phyloP scores from a whole-genome alignment of 2,329 filamentous ascomycete genomes.

The Colletotrichum caudatum region DNA sequence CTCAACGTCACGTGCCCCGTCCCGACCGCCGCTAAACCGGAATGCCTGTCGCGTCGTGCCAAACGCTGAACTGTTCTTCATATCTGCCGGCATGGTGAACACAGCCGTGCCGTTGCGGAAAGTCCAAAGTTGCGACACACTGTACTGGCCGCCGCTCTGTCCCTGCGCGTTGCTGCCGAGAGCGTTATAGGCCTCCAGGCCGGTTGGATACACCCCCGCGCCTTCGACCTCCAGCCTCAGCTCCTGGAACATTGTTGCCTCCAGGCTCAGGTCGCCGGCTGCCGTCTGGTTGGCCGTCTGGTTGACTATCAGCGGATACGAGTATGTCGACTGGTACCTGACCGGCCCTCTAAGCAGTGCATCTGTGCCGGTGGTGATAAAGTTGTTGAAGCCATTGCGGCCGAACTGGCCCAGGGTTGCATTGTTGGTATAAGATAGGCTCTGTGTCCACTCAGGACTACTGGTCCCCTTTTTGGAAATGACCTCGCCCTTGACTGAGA shows the following conservation, averaged over 20 bases:
- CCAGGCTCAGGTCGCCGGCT: conserved; percentile 60
- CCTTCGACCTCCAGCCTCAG: conserved; percentile 54
- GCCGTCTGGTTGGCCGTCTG: conserved; percentile 59
- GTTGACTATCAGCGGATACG: conserved; percentile 72
- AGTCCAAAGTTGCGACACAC: conserved; percentile 57
- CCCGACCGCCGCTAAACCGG: conserved; percentile 60
- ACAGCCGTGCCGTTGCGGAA: conserved; percentile 68
- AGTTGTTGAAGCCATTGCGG: conserved; percentile 48
- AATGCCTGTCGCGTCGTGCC: conserved; percentile 70
- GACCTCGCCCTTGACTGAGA: conserved; percentile 67
- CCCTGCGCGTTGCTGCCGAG: conserved; percentile 43
- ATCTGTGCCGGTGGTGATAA: conserved; percentile 50
- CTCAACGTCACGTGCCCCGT: conserved; percentile 47
- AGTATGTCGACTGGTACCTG: conserved; percentile 58
- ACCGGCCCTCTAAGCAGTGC: conserved; percentile 39
- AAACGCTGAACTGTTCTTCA: conserved; percentile 61
- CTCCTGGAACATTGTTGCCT: conserved; percentile 57
- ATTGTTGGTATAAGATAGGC: conserved; percentile 66
- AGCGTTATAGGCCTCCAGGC: conserved; percentile 67
- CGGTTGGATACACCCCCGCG: conserved; percentile 65
- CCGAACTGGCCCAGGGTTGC: conserved; percentile 52
- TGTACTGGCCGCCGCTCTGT: conserved; percentile 25
- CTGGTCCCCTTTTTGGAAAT: conserved; percentile 59
- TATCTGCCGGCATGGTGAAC: conserved; percentile 62
- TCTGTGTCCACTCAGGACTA: conserved; percentile 67